Evolutionary conservation across 805 yeast genomes (phyloP), one percentile per base, ranked within the genome.

Genomic region (Isabelozyma rhagii): DNA sequence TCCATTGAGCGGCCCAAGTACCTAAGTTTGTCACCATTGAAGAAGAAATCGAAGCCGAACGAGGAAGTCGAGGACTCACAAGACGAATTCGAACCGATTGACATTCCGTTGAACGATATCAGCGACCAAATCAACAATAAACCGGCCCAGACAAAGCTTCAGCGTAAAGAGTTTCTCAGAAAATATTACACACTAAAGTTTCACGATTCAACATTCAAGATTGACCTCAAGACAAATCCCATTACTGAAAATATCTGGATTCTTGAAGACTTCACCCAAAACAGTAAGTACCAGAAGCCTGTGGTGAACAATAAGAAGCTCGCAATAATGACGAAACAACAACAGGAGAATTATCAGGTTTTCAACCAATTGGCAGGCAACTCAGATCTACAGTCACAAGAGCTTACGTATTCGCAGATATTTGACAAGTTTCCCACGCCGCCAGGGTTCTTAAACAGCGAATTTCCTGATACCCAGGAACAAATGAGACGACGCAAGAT

Each of bases 381-480:
- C 15, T 47, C 40, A 3, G 44, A 48, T 6, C 45, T 48, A 4
- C 51, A 53, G 15, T 62, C 61, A n/a, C 57, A 55, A 11, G 58
- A 56, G 7, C 48, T 56, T 54, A 62, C 55, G 8, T 55, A 43
- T 17, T 42, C 64, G 55, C 76, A 71, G 55, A 53, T 69, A 8
- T 68, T 61, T 56, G 74, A 70, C 52, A 67, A 66, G 51, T 64
- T 68, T 44, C 69, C 69, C 47, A 64, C 71, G 5, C 76, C 76
- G 2, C 74, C 75, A 2, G 75, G 75, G 14, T 71, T 66, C 51
- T 71, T 71, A 74, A 53, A 55, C 15, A 69, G 71, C 17, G 72
- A 67, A 43, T 71, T 71, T 47, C 72, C 72, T 6, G 54, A 56
- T 39, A 68, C 72, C 1, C 73, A 69, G 47, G 75, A 71, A 48